These are phyloP conservation scores for Fusarium liriodendri DNA, from an alignment of 2,329 filamentous ascomycete species.

Conservation along the genomic window DNA sequence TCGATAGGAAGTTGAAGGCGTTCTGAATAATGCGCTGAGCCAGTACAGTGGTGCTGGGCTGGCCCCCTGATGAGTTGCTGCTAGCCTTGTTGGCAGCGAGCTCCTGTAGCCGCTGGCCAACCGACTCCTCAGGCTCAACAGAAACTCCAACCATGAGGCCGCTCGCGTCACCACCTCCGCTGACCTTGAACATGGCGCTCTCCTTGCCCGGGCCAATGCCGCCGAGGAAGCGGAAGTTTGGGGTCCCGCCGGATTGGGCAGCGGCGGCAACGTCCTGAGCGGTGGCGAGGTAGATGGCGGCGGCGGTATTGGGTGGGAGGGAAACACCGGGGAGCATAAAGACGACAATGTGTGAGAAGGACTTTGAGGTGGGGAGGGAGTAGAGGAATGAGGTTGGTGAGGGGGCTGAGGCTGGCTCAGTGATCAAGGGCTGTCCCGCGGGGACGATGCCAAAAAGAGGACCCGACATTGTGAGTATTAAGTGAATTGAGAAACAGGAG, in stretches of 20 bases:
- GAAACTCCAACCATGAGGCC: slow-evolving; percentile 84
- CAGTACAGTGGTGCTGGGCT: slow-evolving; percentile 77
- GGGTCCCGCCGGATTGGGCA: slow-evolving; percentile 53
- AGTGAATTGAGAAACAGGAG: not conserved
- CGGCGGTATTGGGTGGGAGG: slow-evolving; percentile 81
- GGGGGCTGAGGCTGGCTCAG: slow-evolving; percentile 63
- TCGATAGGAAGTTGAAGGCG: slow-evolving; percentile 94
- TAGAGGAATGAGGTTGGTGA: slow-evolving; percentile 68
- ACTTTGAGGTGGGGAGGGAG: slow-evolving; percentile 56
- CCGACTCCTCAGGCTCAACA: slow-evolving; percentile 79
- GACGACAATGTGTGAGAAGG: slow-evolving; percentile 86
- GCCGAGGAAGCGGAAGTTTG: slow-evolving; percentile 85
- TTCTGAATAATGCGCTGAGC: slow-evolving; percentile 96
- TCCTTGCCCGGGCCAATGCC: slow-evolving; percentile 91
- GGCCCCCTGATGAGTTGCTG: slow-evolving; percentile 41
- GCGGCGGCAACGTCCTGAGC: slow-evolving; percentile 53
- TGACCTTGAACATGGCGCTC: slow-evolving; percentile 87
- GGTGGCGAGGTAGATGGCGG: slow-evolving; percentile 87
- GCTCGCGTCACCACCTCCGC: slow-evolving; percentile 48
- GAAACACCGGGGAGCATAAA: slow-evolving; percentile 85
- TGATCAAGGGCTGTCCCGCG: slow-evolving; percentile 68
- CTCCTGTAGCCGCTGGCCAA: slow-evolving; percentile 75
- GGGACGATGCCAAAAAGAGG: slow-evolving; percentile 71
- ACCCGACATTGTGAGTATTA: slow-evolving; percentile 2
- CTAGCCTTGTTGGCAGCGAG: slow-evolving; percentile 54